A percentile compares a stretch with the other conserved stretches of the same genome.
phyloP scores from a whole-genome alignment of 1,139 yeast genomes.

The Candida buenavistaensis region DNA sequence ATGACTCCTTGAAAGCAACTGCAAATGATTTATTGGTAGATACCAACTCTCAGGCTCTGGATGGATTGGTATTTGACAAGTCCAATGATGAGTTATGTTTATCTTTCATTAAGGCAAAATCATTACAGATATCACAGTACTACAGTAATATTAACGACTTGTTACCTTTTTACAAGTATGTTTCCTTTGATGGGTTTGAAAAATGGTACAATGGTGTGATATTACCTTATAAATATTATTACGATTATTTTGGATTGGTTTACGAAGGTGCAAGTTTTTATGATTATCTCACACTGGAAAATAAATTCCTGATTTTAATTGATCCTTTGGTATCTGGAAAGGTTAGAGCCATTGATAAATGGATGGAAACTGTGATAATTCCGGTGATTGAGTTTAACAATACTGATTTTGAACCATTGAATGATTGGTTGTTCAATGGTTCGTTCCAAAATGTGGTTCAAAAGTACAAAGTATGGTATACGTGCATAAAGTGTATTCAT shows the following conservation, averaged over 20 bases:
- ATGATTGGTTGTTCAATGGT: conserved; percentile 26
- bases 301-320: conserved; percentile 23
- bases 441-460: conserved; percentile 6
- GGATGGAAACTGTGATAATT: conserved; percentile 31
- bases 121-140: conserved; percentile 22
- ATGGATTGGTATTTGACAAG: background rate
- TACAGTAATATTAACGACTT: conserved; percentile 18
- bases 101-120: conserved; percentile 26
- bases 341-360: conserved; percentile 19
- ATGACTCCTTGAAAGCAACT: conserved; percentile 13
- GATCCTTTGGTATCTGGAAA: conserved; percentile 22
- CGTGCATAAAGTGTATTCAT: conserved; percentile 20
- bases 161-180: conserved; percentile 18
- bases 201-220: conserved; percentile 32
- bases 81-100: conserved; percentile 14
- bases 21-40: conserved; percentile 20
- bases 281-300: conserved; percentile 16
- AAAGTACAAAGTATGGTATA: conserved; percentile 29
- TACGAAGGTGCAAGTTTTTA: conserved; percentile 15
- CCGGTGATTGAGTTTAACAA: conserved; percentile 26
- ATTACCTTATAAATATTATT: conserved; percentile 32
- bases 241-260: conserved; percentile 25
- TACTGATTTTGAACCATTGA: conserved; percentile 25
- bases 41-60: conserved; percentile 8
- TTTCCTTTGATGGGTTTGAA: conserved; percentile 19